phyloP scores from a whole-genome alignment of 352 stramenopile genomes.

The Globisporangium apiculatum region DNA sequence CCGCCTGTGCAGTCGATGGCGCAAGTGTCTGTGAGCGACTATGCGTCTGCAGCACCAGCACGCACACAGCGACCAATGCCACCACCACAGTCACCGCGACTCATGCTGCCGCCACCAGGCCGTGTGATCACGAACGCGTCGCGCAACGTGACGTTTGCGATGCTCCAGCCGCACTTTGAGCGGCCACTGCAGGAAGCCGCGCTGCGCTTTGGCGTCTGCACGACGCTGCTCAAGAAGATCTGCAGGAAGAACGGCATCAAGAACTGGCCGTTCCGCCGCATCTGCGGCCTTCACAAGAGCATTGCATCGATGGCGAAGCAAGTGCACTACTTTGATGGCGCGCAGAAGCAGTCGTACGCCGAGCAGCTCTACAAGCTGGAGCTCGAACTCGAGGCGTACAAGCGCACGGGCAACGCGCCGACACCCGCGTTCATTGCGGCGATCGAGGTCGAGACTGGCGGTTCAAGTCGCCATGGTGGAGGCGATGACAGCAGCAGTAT shows the following conservation, averaged over 20 bases:
- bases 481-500: constrained; percentile 1
- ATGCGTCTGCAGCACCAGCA: neutral
- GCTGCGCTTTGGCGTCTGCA: constrained; percentile 52
- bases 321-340: constrained; percentile 53
- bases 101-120: neutral
- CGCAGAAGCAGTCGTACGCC: constrained; percentile 41
- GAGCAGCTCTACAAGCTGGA: constrained; percentile 37
- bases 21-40: neutral
- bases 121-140: constrained; percentile 40
- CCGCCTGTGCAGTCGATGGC: neutral
- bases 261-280: constrained; percentile 56
- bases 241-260: constrained; percentile 52
- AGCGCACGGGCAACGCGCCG: constrained; percentile 35
- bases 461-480: neutral
- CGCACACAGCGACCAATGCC: neutral
- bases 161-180: constrained; percentile 55
- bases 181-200: constrained; percentile 43
- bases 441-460: constrained; percentile 12
- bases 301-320: constrained; percentile 58
- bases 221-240: constrained; percentile 65
- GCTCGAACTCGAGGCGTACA: constrained; percentile 32
- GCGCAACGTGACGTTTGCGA: constrained; percentile 40
- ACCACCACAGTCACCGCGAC: neutral
- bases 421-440: constrained; percentile 19
- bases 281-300: constrained; percentile 45